Conservation (phyloP, 371 early-diverging fungal genomes). For the Apophysomyces trapeziformis region DNA sequence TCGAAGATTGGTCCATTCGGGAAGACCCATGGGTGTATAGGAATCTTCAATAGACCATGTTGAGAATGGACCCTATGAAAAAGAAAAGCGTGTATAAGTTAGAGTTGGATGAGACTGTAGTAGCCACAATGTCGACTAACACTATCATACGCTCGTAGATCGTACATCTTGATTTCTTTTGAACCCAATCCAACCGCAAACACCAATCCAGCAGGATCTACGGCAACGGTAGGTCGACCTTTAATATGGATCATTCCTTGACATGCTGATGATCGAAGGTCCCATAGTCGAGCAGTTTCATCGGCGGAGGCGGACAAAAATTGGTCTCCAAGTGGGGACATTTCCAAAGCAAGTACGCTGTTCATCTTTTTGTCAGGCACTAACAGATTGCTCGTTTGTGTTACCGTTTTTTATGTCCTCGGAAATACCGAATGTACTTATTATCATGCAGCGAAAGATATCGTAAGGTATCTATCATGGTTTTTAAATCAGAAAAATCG, state of each 20-base stretch:
- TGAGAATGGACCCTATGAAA: conserved; percentile 44
- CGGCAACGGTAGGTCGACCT: conserved; percentile 69
- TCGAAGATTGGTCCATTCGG: conserved; percentile 67
- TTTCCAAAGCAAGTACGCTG: conserved; percentile 76
- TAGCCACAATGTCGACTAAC: conserved; percentile 16
- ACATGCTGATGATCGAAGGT: conserved; percentile 66
- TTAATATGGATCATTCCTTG: conserved; percentile 56
- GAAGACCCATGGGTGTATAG: conserved; percentile 24
- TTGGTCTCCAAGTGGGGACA: conserved; percentile 79
- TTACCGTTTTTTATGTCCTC: conserved; percentile 81
- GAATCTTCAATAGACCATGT: conserved; percentile 39
- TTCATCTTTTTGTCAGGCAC: background rate
- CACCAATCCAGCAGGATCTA: conserved; percentile 82
- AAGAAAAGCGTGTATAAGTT: background rate
- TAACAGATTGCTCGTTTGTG: background rate
- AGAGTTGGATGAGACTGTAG: conserved; percentile 9
- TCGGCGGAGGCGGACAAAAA: conserved; percentile 77
- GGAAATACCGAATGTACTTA: conserved; percentile 90
- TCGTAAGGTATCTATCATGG: conserved; percentile 75
- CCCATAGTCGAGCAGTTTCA: conserved; percentile 82
- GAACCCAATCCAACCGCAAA: conserved; percentile 73
- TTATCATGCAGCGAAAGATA: conserved; percentile 94
- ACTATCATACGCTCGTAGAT: conserved; percentile 63
- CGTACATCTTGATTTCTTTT: conserved; percentile 62
- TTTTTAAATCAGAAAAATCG: background rate